These are phyloP conservation scores for Dittrichia graveolens DNA, from an alignment of 129 eudicot species.

Conservation along the genomic window DNA sequence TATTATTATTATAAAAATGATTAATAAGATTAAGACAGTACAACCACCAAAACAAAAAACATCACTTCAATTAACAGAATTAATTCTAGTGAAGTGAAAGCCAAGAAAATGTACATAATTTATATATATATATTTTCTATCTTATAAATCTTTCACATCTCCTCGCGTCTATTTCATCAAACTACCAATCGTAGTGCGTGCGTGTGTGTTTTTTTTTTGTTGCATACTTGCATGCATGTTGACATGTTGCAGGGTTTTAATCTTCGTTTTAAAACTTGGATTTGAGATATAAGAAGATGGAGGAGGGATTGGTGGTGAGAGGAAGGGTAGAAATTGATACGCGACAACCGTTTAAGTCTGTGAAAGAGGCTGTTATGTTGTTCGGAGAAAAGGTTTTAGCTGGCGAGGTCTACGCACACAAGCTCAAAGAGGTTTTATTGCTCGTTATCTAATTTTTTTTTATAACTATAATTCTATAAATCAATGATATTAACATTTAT, in stretches of 20 bases:
- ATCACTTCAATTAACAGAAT: slow-evolving; percentile 67
- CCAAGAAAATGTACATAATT: slow-evolving; percentile 44
- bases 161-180: slow-evolving; percentile 14
- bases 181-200: not conserved
- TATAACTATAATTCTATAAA: too few relatives aligned
- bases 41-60: slow-evolving; percentile 50
- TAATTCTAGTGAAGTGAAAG: slow-evolving; percentile 65
- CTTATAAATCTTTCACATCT: slow-evolving; percentile 31
- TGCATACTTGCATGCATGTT: slow-evolving; percentile 17
- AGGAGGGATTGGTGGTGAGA: slow-evolving; percentile 67
- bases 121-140: slow-evolving; percentile 17
- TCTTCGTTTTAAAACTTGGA: slow-evolving; percentile 5
- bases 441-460: not conserved
- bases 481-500: too few relatives aligned
- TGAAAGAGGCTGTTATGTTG: slow-evolving; percentile 66
- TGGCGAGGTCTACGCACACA: slow-evolving; percentile 69
- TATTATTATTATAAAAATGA: slow-evolving; percentile 29
- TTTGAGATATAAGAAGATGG: slow-evolving; percentile 33
- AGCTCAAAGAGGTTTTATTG: slow-evolving; percentile 68
- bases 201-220: not conserved
- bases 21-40: slow-evolving; percentile 44
- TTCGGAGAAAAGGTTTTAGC: slow-evolving; percentile 85
- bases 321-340: slow-evolving; percentile 77
- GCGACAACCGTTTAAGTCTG: slow-evolving; percentile 75
- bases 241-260: not conserved